Percentiles rank a stretch among this genome's conserved stretches.
phyloP scores from a whole-genome alignment of 192 early-diverging fungal species.

The Rhizophagus clarus region DNA sequence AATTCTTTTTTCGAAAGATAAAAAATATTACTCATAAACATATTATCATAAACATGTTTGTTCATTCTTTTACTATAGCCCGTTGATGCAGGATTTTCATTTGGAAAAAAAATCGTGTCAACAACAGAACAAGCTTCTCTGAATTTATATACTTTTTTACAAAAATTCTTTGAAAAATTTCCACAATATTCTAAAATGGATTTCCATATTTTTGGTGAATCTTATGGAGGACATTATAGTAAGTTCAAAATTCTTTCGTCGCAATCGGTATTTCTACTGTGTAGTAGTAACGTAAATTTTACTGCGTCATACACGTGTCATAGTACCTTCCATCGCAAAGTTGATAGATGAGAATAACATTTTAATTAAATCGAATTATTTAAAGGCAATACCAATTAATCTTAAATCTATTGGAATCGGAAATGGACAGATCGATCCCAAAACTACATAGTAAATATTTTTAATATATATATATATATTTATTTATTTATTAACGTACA shows the following conservation, averaged over 20 bases:
- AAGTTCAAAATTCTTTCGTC: neutral
- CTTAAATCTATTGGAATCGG: slow-evolving; percentile 55
- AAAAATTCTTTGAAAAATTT: slow-evolving; percentile 45
- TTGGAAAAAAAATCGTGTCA: slow-evolving; percentile 48
- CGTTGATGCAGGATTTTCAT: slow-evolving; percentile 73
- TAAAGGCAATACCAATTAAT: slow-evolving; percentile 37
- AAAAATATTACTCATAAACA: neutral
- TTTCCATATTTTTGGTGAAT: slow-evolving; percentile 56
- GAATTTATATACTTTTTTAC: slow-evolving; percentile 52
- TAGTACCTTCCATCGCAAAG: slow-evolving; percentile 42
- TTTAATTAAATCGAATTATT: neutral
- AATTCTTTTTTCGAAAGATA: too few relatives aligned
- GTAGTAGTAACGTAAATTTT: slow-evolving; percentile 31
- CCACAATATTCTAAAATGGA: slow-evolving; percentile 25
- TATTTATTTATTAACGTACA: too few relatives aligned
- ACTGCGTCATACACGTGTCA: neutral
- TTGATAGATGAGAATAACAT: neutral
- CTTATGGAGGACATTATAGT: slow-evolving; percentile 56
- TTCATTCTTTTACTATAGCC: slow-evolving; percentile 56
- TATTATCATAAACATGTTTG: neutral
- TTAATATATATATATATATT: too few relatives aligned
- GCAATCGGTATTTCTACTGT: slow-evolving; percentile 43
- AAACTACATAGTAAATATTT: slow-evolving; percentile 45
- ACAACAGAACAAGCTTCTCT: slow-evolving; percentile 46
- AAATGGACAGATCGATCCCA: slow-evolving; percentile 55